Base-by-base conservation (phyloP, 2,329 filamentous ascomycete genomes). In the Ophiostoma australiae region DNA sequence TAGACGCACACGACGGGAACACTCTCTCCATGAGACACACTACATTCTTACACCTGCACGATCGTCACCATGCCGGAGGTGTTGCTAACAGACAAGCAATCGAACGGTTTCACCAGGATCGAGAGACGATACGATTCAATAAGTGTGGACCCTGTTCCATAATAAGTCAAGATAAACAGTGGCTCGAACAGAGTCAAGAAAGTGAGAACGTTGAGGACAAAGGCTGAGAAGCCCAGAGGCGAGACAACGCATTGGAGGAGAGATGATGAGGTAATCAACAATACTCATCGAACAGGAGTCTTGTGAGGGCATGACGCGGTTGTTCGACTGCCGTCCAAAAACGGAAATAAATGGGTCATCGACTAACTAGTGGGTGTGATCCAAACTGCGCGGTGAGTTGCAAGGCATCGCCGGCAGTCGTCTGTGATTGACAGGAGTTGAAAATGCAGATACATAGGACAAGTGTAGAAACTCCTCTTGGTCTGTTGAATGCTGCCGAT, bases 121-220 rank as follows among this genome's bases (percentile, higher is more conserved):
- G 52, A 27, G 20, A 20, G n/a, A 27, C 11, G n/a, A 10, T 27
- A 27, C 13, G 23, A 31, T 23, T 58, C 44, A 27, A 27, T 58
- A 4, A 27, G 8, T 27, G 52, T 58, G 52, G 52, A 58, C 23
- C 52, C 23, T 7, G 52, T 17, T 48, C 52, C 52, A 58, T n/a
- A 58, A 58, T 58, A 58, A 58, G 52, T 58, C 52, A 58, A 58
- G n/a, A 58, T 58, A 27, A 27, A 58, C 52, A 58, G 52, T 58
- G 52, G 52, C 13, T 58, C 52, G 13, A 23, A 23, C 48, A 55
- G 8, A 55, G 20, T 23, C n/a, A 23, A 55, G 20, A 17, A 44
- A 15, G 39, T 13, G 3, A 15, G 8, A 41, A n/a, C n/a, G n/a
- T n/a, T n/a, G n/a, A 52, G n/a, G 48, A 52, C 48, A 23, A 48